Base-by-base conservation (phyloP, 2,329 filamentous ascomycete genomes). In the Ophiosphaerella korrae region DNA sequence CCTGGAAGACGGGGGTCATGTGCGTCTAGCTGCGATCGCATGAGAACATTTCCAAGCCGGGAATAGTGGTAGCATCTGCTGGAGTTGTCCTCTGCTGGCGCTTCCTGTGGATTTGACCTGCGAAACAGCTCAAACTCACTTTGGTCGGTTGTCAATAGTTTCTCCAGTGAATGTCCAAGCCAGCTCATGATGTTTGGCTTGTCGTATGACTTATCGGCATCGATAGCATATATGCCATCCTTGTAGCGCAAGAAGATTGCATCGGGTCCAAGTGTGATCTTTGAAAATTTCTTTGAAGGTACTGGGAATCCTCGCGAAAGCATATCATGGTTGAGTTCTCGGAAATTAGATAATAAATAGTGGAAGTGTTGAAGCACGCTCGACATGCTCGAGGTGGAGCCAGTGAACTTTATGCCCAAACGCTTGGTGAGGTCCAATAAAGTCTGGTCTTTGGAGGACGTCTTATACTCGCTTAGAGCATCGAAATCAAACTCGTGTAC, bases 381-480 rank as follows among this genome's bases (percentile, higher is more conserved):
- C 1, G 93, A 96, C 92, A 97, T 96, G 75, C 93, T 97, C 1
- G 94, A 99, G 0, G 94, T 97, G 11, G 94, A 99, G 8, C 94
- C 94, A 9, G 92, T 88, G 68, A 95, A 99, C 68, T 89, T 95
- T 71, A 87, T 91, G 11, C 80, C 76, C 53, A 89, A 75, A 46
- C 85, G 74, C 42, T 80, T 78, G 2, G 90, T 89, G 36, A 94
- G 83, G 1, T 80, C 71, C n/a, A 87, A 82, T 11, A 99, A 80
- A 4, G 81, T 84, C 5, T 77, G 74, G 68, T 99, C 94, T 69
- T 89, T 87, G 8, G 93, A 97, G 0, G 94, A 97, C 0, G 92
- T 97, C 58, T 96, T 86, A 73, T 96, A 99, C 56, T 87, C 82
- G 71, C 89, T 90, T 46, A 99, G 75, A 3, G 91, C 87, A 50